Base-by-base conservation (phyloP, 257 asterid species). In the Lycium ferocissimum region DNA sequence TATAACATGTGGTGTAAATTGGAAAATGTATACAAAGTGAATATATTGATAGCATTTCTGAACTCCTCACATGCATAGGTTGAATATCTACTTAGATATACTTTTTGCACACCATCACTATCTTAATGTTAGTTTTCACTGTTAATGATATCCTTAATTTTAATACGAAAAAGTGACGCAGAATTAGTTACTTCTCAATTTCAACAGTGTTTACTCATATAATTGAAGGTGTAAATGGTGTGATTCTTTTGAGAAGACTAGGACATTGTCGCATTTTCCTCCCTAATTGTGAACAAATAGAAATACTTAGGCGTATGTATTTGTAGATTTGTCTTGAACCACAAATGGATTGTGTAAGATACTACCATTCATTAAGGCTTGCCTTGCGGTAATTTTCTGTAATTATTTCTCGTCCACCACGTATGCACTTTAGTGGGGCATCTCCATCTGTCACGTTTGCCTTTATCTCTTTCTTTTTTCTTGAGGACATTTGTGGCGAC, bases 1-100 rank as follows among this genome's bases (percentile, higher is more conserved):
- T 70, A 38, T 18, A 4, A n/a, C 57, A 26, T 26, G 13, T 76
- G 26, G 20, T 59, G 38, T 51, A 51, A 51, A 51, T 57, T 76
- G 63, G 63, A 26, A 47, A 76, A 76, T 26, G 58, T 76, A 76
- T 76, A 76, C 82, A 26, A 76, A 51, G 63, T 76, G 63, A 49
- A 49, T 71, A 73, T 11, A 73, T 71, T 43, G 59, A 47, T 47
- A 47, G 59, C 59, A 73, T 20, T 47, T 45, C 59, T 73, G 40
- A 20, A 73, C 62, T 49, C 45, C 81, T 75, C 62, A 13, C 22
- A 47, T 43, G 62, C 62, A 49, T 49, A 49, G 62, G 62, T 49
- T 75, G 40, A 49, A 75, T 76, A 76, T 22, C 63, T 20, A 12
- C 81, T 26, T 49, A n/a, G 18, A 26, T 51, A 51, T 51, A 76